Evolutionary conservation across 192 early-diverging fungal genomes (phyloP), one percentile per base, ranked within the genome.

Genomic region (Gryganskiella cystojenkinii): DNA sequence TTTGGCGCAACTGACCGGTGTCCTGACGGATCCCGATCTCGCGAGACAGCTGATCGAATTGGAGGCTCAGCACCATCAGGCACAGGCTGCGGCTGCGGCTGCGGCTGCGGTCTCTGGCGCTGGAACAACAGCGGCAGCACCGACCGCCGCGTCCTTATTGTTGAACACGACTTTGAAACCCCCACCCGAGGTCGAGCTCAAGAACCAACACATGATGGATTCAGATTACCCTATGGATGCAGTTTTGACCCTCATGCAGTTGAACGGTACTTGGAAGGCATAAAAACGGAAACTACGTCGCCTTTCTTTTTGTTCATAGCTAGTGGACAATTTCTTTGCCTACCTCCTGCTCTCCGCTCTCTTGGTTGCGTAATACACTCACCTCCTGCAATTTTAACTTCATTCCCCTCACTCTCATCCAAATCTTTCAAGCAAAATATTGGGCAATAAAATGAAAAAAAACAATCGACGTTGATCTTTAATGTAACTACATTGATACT

Each of bases 201-300:
- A 51, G 51, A 70, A 63, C 49, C 46, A 52, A 46, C 71, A 68
- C 49, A 53, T 35, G 24, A 40, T 68, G 13, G 70, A 71, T 14
- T 55, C 63, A 0, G 80, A 84, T 31, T 84, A 84, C 59, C 83
- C 82, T 1, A 83, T 83, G 82, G 82, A 83, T 34, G 82, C 82
- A 7, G 82, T 83, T 14, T 59, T 83, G 56, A 83, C 82, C 40
- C 47, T 83, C 15, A 83, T 83, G 82, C 79, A 83, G 59, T 60
- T 83, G 28, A 83, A 83, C 43, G 82, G 72, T 27, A 75, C 79
- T 17, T 83, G 82, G 82, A 64, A 66, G 56, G 62, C 71, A 56
- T 71, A 62, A 52, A 49, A 28, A n/a, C 6, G 4, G 49, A 51
- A 24, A 0, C 50, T 8, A 6, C 19, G 27, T 11, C 19, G 5